Evolutionary conservation across 2,329 filamentous ascomycete genomes (phyloP).

Genomic region (Pyricularia grisea): DNA sequence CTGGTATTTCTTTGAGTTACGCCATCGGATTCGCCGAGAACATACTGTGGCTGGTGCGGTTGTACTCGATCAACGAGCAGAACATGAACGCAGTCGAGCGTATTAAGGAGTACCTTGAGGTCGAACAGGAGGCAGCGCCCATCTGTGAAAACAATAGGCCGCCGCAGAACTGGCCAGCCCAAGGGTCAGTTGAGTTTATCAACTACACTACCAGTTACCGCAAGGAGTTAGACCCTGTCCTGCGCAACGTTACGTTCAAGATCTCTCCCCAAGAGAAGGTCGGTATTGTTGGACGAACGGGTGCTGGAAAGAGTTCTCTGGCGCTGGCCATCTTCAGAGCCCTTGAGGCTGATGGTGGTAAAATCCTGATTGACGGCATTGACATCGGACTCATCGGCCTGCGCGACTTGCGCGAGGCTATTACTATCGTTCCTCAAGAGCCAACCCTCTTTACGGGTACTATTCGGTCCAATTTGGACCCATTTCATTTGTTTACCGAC

Average conservation of each 20-base stretch:
- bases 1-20: constrained; percentile 89
- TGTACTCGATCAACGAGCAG: constrained; percentile 93
- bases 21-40: constrained; percentile 97
- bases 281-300: constrained; percentile 90
- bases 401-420: constrained; percentile 84
- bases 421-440: constrained; percentile 95
- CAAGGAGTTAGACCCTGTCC: constrained; percentile 74
- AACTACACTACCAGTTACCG: constrained; percentile 86
- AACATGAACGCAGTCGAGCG: constrained; percentile 99
- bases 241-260: constrained; percentile 77
- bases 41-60: constrained; percentile 87
- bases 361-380: constrained; percentile 84
- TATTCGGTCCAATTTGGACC: constrained; percentile 85
- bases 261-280: constrained; percentile 76
- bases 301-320: constrained; percentile 92
- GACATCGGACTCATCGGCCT: constrained; percentile 85
- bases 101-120: constrained; percentile 92
- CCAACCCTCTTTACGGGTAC: constrained; percentile 91
- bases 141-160: constrained; percentile 73
- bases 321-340: constrained; percentile 90
- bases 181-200: constrained; percentile 80
- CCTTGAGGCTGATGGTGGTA: constrained; percentile 81
- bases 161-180: constrained; percentile 70
- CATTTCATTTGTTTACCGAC: constrained; percentile 45
- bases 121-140: constrained; percentile 82